phyloP scores from a whole-genome alignment of 1,284 basidiomycete genomes.

The Paramarasmius palmivorus region DNA sequence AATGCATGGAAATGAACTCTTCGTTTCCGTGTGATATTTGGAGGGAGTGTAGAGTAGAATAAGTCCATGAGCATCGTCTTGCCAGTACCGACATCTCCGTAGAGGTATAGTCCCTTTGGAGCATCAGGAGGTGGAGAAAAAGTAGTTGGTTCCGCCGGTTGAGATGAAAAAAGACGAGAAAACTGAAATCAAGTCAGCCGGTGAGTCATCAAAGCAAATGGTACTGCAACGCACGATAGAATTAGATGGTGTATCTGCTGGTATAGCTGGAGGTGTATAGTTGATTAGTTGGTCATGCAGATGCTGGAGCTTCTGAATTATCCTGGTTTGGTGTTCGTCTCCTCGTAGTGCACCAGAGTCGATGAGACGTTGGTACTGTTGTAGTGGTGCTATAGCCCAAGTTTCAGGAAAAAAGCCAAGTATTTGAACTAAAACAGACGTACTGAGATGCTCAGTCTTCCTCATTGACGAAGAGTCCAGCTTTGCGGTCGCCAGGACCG shows the following conservation, averaged over 20 bases:
- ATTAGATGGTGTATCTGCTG: conserved; percentile 38
- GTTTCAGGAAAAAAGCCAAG: not conserved
- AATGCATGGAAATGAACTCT: conserved; percentile 97
- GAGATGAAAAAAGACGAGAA: conserved; percentile 61
- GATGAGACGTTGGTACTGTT: conserved; percentile 78
- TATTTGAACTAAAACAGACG: not conserved
- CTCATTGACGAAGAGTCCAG: no score
- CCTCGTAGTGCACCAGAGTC: conserved; percentile 68
- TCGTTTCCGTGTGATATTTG: conserved; percentile 73
- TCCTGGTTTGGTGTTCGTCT: conserved; percentile 84
- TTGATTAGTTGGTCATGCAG: conserved; percentile 73
- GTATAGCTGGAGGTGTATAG: conserved; percentile 73
- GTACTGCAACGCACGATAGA: conserved; percentile 41
- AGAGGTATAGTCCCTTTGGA: conserved; percentile 94
- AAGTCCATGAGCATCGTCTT: conserved; percentile 99
- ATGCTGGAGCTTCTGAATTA: conserved; percentile 81
- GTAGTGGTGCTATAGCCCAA: conserved; percentile 48
- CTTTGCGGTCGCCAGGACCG: no score
- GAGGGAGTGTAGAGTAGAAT: conserved; percentile 89
- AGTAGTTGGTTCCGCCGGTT: conserved; percentile 34
- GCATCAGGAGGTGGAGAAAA: conserved; percentile 48
- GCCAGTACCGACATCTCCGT: conserved; percentile 96
- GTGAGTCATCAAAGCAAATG: conserved; percentile 13
- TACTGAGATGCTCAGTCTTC: not conserved
- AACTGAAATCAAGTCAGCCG: conserved; percentile 40